phyloP scores from a whole-genome alignment of 2,329 filamentous ascomycete genomes.

The Venturia pyrina region DNA sequence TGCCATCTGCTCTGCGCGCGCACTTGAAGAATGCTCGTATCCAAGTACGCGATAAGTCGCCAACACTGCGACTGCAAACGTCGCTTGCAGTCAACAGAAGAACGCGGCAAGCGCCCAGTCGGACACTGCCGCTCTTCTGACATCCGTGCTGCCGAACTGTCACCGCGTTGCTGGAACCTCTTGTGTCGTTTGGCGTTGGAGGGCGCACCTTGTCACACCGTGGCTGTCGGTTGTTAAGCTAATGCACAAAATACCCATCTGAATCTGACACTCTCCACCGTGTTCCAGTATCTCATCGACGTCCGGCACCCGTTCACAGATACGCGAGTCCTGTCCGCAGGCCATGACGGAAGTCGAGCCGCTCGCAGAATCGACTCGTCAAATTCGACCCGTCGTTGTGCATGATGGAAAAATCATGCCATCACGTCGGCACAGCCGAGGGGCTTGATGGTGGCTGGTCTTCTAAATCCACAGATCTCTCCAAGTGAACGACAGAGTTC shows the following conservation, averaged over 20 bases:
- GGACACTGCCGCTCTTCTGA: not conserved
- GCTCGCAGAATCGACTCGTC: not conserved
- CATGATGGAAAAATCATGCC: not conserved
- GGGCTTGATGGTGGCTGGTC: not conserved
- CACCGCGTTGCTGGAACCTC: not conserved
- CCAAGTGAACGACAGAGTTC: not conserved
- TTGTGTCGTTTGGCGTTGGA: constrained; percentile 5
- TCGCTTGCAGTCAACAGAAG: not conserved
- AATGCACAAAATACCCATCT: constrained; percentile 2
- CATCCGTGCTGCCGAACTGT: constrained; percentile 6
- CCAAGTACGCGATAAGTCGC: not conserved
- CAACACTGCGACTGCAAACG: not conserved
- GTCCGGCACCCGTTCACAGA: not conserved
- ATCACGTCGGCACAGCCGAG: not conserved
- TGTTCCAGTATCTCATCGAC: not conserved
- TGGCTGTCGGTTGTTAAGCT: not conserved
- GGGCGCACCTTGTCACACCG: not conserved
- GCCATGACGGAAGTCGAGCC: not conserved
- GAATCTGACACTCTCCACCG: not conserved
- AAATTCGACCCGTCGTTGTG: not conserved
- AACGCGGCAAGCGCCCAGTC: no score
- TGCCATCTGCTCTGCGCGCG: not conserved
- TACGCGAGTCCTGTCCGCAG: constrained; percentile 4
- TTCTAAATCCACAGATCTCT: not conserved
- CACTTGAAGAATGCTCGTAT: no score